Evolutionary conservation across 106 monocot species (phyloP).

Genomic region (Dendrobium catenatum): DNA sequence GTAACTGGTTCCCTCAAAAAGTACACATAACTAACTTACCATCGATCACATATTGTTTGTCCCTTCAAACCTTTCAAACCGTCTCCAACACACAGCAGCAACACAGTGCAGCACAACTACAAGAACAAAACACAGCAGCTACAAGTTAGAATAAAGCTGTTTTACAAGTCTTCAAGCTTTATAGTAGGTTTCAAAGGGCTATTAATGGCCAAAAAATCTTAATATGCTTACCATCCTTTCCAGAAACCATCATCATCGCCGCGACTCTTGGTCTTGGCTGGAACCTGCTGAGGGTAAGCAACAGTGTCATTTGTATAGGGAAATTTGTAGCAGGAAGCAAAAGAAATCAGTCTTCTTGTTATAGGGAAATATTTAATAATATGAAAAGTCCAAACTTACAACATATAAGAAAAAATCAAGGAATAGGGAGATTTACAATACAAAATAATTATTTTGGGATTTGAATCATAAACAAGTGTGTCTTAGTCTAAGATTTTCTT

Average conservation of each 20-base stretch:
- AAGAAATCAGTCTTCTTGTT: neutral
- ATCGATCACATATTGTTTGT: neutral
- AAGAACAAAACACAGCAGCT: neutral
- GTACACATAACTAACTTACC: neutral
- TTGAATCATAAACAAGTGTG: too few relatives aligned
- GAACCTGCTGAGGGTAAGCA: neutral
- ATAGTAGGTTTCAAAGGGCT: too few relatives aligned
- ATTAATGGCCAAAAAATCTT: neutral
- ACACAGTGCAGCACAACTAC: neutral
- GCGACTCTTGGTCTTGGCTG: neutral
- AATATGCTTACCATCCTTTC: neutral
- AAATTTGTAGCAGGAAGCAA: neutral
- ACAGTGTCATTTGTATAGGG: neutral
- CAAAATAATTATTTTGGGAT: too few relatives aligned
- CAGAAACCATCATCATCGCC: neutral
- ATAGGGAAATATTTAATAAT: too few relatives aligned
- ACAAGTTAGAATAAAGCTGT: too few relatives aligned
- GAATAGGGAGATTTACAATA: too few relatives aligned
- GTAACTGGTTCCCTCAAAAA: neutral
- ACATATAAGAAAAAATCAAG: too few relatives aligned
- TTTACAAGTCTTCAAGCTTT: too few relatives aligned
- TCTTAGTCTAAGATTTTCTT: too few relatives aligned
- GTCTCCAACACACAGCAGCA: conserved; percentile 6
- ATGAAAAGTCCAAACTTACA: too few relatives aligned
- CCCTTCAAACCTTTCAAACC: neutral